Base-by-base conservation (phyloP, 768 basidiomycete genomes). In the Russula sp. region DNA sequence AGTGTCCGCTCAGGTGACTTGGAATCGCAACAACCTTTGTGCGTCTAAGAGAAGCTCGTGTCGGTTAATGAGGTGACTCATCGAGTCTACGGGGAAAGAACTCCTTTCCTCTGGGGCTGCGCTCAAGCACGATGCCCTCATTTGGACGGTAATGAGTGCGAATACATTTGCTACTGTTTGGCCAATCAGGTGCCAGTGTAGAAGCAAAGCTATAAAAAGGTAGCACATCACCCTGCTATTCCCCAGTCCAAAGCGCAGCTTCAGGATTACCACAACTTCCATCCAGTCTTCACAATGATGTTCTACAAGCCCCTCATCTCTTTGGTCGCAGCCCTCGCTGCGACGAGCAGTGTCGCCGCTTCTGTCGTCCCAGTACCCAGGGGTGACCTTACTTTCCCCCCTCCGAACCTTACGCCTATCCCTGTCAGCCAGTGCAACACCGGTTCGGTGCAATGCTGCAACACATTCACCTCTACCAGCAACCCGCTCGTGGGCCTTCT, bases 241-340 rank as follows among this genome's bases (percentile, higher is more conserved):
- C 40, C 42, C 31, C 58, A 52, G 49, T 34, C 32, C 51, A 53
- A 45, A 35, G 51, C 10, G 10, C 51, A 53, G 32, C 42, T 35
- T 52, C 58, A 57, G 45, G 13, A 39, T 27, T 22, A 16, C 47
- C 20, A 31, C 14, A 22, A 6, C n/a, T 13, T 42, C 6, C 50
- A 34, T 40, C 39, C 13, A 32, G 16, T 52, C 40, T 44, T 11
- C 6, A 59, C 31, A 16, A 59, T 59, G 58, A n/a, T 52, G 18
- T 35, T 44, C 49, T 8, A 40, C 57, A 59, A 59, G 2, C 27
- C 50, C 32, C 18, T 59, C 50, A 7, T 59, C 40, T 59, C 58
- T 42, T n/a, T 59, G 31, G 9, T 59, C n/a, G 37, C 58, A 10
- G 55, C 32, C 3, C 4, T 56, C 1, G 55, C 32, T 7, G 22